Percentiles rank a stretch among this genome's conserved stretches.
Conservation (phyloP, 345 rosid genomes). For the Turnera subulata region DNA sequence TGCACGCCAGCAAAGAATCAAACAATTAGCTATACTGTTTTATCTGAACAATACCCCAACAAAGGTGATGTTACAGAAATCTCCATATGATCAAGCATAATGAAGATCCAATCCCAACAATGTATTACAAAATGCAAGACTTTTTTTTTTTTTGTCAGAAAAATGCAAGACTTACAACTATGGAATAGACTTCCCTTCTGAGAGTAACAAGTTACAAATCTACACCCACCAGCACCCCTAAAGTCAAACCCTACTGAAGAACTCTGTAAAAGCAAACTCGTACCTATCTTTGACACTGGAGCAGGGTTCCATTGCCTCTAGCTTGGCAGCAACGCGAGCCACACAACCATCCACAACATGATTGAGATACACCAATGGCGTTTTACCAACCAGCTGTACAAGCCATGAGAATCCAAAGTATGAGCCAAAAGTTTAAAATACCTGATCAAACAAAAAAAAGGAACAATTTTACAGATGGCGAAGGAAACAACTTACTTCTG, state of each 20-base stretch:
- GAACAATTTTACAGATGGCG: neutral
- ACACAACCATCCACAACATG: constrained; percentile 64
- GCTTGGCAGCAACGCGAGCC: constrained; percentile 74
- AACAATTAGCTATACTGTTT: neutral
- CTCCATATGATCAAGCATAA: neutral
- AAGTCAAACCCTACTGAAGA: no score
- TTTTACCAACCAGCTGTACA: constrained; percentile 63
- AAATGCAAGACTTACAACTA: no score
- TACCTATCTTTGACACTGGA: constrained; percentile 95
- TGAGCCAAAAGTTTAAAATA: constrained; percentile 9
- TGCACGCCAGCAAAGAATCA: constrained; percentile 14
- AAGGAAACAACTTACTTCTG: constrained; percentile 39
- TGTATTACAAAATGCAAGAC: no score
- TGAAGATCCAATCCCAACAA: no score
- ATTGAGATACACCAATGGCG: constrained; percentile 84
- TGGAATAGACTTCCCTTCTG: no score
- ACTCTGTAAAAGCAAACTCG: neutral
- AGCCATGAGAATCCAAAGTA: constrained; percentile 1
- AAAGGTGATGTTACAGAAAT: neutral
- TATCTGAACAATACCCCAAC: neutral
- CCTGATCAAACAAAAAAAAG: neutral
- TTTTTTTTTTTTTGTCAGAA: no score
- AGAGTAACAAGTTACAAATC: no score
- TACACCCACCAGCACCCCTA: no score
- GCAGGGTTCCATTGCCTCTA: constrained; percentile 84